Base-by-base conservation (phyloP, 257 asterid genomes). In the Solanum megistacrolobum region DNA sequence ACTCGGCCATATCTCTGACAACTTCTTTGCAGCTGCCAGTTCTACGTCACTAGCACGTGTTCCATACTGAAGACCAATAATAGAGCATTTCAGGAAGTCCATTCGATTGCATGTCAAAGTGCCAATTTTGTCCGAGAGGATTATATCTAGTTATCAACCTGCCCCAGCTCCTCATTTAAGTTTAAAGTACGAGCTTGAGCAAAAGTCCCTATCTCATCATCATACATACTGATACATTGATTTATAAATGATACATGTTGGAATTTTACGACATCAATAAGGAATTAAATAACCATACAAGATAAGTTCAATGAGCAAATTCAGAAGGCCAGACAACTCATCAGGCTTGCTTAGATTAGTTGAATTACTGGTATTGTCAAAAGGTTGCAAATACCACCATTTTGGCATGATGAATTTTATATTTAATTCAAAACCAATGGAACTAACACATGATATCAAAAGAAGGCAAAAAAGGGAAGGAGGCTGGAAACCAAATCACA, bases 81-180 rank as follows among this genome's bases (percentile, higher is more conserved):
- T 94, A 71, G 98, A 96, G 92, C 98, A 96, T 90, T 96, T 96
- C 83, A 96, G 93, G 87, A 95, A 95, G 92, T 96, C 98, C 98
- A 96, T 96, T 90, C 94, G 98, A 91, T 96, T 95, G 92, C 99
- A 95, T 6, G 99, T 95, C 87, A 94, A 89, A 25, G 99, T 96
- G 86, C 98, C 98, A 5, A 98, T 96, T 94, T 96, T 95, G 89
- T 96, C 98, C 2, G 98, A 95, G 85, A 96, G 93, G 86, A 96
- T 94, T 10, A 98, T 96, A 71, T 96, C 16, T 11, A 43, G 16
- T 43, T 43, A 43, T 43, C 95, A 32, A 96, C 98, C 90, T 94
- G 96, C 72, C 99, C 98, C 78, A 96, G 87, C 85, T 96, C 98
- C 93, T 96, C 99, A 36, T 96, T 96, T 91, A 96, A 92, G 90